These are phyloP conservation scores for Priceomyces castillae DNA, from an alignment of 805 yeast species.

Conservation along the genomic window DNA sequence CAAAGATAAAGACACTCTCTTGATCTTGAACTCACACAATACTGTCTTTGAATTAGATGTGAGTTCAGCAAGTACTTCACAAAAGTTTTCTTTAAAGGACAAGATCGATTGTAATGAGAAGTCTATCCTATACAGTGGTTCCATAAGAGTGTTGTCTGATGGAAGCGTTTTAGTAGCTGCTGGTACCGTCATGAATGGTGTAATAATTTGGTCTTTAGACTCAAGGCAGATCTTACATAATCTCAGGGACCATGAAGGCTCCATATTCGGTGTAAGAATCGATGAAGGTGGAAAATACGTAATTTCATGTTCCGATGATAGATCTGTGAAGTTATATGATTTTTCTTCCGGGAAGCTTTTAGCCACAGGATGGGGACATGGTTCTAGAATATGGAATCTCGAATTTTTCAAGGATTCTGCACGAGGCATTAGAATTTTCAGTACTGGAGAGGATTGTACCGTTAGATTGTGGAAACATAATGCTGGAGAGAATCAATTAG, in stretches of 20 bases:
- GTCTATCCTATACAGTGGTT: conserved; percentile 85
- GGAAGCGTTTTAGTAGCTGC: conserved; percentile 62
- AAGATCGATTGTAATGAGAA: conserved; percentile 58
- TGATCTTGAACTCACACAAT: conserved; percentile 80
- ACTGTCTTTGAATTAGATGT: conserved; percentile 42
- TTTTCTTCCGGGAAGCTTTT: conserved; percentile 53
- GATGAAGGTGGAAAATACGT: conserved; percentile 54
- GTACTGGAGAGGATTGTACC: conserved; percentile 83
- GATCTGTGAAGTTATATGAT: conserved; percentile 80
- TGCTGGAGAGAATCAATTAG: conserved; percentile 25
- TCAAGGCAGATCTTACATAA: conserved; percentile 45
- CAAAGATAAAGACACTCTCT: conserved; percentile 28
- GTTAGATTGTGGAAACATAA: conserved; percentile 69
- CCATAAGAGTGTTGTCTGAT: conserved; percentile 48
- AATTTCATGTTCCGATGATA: conserved; percentile 89
- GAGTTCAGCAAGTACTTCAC: conserved; percentile 24
- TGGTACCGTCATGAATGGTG: conserved; percentile 92
- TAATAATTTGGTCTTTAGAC: conserved; percentile 69
- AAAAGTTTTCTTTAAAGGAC: conserved; percentile 20
- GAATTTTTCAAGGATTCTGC: conserved; percentile 45
- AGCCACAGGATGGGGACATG: conserved; percentile 95
- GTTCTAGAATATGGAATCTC: conserved; percentile 88
- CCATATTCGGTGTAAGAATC: conserved; percentile 77
- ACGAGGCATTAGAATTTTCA: conserved; percentile 43
- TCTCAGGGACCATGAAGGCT: conserved; percentile 81